Evolutionary conservation across 192 early-diverging fungal species (phyloP), one percentile per base, ranked within the genome.

Genomic region (Geosiphon pyriformis): DNA sequence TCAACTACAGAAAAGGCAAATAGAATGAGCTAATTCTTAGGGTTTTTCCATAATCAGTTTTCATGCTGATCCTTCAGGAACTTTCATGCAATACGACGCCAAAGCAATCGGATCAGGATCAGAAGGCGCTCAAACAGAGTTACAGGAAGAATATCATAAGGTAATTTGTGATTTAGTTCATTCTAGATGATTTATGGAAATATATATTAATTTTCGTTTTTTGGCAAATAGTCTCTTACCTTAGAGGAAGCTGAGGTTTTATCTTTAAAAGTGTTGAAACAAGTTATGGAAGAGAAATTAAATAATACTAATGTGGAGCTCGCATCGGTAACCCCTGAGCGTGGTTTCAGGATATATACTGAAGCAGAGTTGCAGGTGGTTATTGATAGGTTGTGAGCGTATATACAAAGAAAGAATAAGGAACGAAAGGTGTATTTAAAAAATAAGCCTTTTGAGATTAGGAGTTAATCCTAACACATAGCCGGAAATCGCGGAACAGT

Each of bases 231-330:
- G 84, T 89, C 89, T 2, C 77, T 98, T 57, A 90, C 88, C 1
- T 72, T 98, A 70, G 77, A 81, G 12, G 93, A 98, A 67, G 97
- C 95, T 6, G 88, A 94, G 74, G 79, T 83, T 6, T 73, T 98
- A 61, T 87, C 95, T 23, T 85, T 99, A 37, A 97, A 94, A 83
- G 92, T 98, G 18, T 79, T 99, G 35, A 99, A 99, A 84, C 88
- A 94, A 71, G 97, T 99, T 22, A 99, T 99, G 95, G 97, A 99
- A 76, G 97, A 99, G 80, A 99, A 99, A 79, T 83, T 99, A 35
- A 95, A 86, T 76, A 87, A 89, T 63, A 87, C 87, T 11, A 99
- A 99, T 76, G 94, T 99, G 10, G 90, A 99, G 80, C 72, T 99
- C 30, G 94, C 94, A 2, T 84, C 90, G 37, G 90, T 98, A 7